Base-by-base conservation (phyloP, 2,329 filamentous ascomycete species). In the Colletotrichum sp. region DNA sequence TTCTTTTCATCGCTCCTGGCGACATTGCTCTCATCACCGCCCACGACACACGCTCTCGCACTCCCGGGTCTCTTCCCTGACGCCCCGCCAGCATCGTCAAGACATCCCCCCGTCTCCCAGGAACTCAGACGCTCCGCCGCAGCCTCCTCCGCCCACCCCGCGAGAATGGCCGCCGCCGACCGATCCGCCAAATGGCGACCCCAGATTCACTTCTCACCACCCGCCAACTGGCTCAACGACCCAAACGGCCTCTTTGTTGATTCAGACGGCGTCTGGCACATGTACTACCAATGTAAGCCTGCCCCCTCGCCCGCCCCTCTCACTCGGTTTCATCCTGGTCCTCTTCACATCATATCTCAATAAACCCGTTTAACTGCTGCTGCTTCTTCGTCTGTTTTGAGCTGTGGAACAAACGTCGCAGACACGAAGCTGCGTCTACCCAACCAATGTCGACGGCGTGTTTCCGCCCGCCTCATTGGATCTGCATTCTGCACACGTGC, bases 171-270 rank as follows among this genome's bases (percentile, higher is more conserved):
- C 57, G 9, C 28, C 36, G 26, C 60, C 55, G 66, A 75, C 55
- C 67, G 75, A 52, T 75, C 71, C 65, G 82, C 80, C 72, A 78
- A 74, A 24, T 81, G 81, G 44, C 84, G 90, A 15, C 90, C 90
- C 5, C 89, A 91, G 79, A 82, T 91, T 32, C 91, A 92, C 81
- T 92, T 88, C 81, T 89, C 89, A 13, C 89, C 90, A 4, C 90
- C 90, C 3, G 77, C 85, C 21, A 82, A 87, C 78, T 90, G 89
- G 77, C 88, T 90, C 86, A 93, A 92, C 76, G 92, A 93, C 78
- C 92, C 92, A 2, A 93, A 93, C 82, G 92, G 92, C 79, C 87
- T 93, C 85, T 92, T 93, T 76, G 80, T 88, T 8, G 91, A 93
- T 76, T 85, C 83, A 3, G 85, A 91, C 71, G 91, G 90, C 6